Evolutionary conservation across 176 grass and related monocot genomes (phyloP).

Genomic region (Musa troglodytarum): DNA sequence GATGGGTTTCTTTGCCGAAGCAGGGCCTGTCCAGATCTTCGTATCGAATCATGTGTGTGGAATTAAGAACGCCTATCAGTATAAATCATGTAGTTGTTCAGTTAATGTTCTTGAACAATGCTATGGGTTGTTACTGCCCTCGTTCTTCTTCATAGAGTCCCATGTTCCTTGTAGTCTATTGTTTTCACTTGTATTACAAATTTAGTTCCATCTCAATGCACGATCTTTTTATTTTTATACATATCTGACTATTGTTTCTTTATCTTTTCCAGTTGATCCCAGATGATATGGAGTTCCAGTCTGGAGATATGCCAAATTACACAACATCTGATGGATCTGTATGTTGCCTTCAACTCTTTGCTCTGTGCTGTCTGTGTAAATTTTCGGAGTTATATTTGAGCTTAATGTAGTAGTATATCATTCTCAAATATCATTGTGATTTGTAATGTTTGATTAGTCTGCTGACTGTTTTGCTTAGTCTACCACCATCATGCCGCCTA

Average conservation of each 20-base stretch:
- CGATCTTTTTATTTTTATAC: neutral
- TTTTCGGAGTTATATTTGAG: neutral
- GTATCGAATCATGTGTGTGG: slow-evolving; percentile 93
- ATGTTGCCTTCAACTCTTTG: slow-evolving; percentile 16
- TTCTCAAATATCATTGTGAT: neutral
- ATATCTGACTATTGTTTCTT: neutral
- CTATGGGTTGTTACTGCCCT: neutral
- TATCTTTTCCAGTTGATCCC: slow-evolving; percentile 60
- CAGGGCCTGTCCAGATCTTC: slow-evolving; percentile 93
- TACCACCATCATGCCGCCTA: neutral
- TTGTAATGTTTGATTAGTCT: neutral
- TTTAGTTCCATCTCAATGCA: neutral
- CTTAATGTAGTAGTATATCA: neutral
- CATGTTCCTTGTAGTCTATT: neutral
- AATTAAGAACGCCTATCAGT: neutral
- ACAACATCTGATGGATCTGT: slow-evolving; percentile 95
- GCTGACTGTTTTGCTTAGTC: neutral
- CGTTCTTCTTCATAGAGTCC: neutral
- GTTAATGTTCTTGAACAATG: neutral
- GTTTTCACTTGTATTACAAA: neutral
- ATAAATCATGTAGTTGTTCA: neutral
- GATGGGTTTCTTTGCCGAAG: slow-evolving; percentile 98
- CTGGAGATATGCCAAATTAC: slow-evolving; percentile 81
- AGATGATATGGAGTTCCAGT: slow-evolving; percentile 92
- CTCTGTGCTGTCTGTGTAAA: slow-evolving; percentile 3